Percentiles rank a stretch among this genome's conserved stretches.
Evolutionary conservation across 345 rosid genomes (phyloP).

Genomic region (Hibiscus mutabilis): DNA sequence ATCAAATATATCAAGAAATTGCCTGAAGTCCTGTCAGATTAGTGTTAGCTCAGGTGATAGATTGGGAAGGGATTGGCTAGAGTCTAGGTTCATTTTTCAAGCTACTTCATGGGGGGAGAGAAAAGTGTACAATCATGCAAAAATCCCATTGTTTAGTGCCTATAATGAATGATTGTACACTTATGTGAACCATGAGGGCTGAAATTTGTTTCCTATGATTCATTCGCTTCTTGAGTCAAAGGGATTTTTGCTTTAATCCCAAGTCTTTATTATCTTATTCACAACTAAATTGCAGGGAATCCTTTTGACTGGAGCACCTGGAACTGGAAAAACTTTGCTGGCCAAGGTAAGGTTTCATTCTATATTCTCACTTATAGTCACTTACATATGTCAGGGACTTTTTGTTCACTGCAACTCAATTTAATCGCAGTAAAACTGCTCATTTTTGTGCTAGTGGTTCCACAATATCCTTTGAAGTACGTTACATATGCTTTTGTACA

Average conservation of each 20-base stretch:
- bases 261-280: background rate
- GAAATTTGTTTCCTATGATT: background rate
- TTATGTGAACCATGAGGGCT: background rate
- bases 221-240: background rate
- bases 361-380: background rate
- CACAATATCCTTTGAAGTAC: background rate
- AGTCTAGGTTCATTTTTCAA: background rate
- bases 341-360: constrained; percentile 59
- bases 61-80: background rate
- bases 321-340: constrained; percentile 95
- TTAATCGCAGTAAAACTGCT: background rate
- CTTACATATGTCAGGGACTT: background rate
- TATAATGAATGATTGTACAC: background rate
- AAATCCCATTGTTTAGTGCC: background rate
- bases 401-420: background rate
- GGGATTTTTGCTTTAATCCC: background rate
- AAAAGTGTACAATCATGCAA: too few species aligned
- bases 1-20: background rate
- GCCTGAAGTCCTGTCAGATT: background rate
- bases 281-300: constrained; percentile 62
- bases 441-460: background rate
- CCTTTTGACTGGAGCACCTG: constrained; percentile 98
- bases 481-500: background rate
- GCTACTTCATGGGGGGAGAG: background rate
- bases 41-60: background rate